Evolutionary conservation across 2,329 filamentous ascomycete species (phyloP), one percentile per base, ranked within the genome.

Genomic region (Colletotrichum camelliae): DNA sequence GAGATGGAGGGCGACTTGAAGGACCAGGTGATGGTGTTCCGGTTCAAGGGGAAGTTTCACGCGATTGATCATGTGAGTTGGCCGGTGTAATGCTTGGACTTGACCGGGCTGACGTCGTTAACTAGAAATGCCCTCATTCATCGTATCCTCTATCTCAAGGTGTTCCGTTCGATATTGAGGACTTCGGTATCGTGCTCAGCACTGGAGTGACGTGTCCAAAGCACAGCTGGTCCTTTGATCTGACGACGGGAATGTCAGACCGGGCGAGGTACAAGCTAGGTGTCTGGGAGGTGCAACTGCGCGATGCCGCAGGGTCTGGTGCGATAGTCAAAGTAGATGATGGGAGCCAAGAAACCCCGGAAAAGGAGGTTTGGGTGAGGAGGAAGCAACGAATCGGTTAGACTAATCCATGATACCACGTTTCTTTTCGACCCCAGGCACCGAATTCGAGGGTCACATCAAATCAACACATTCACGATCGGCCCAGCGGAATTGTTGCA

Each of bases 191-290:
- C 4, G 86, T 89, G 6, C 81, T 93, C 8, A 93, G 91, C 70
- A 88, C 91, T 0, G 93, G 92, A 0, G 84, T 95, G 5, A 89
- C 88, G 0, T 95, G 93, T 81, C 92, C 93, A 0, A 94, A 94
- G 77, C 93, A 94, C 77, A 90, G 87, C 6, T 95, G 93, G 93
- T 93, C 92, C 0, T 95, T 94, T 82, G 93, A 95, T 80, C 79
- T 94, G 4, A 90, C 91, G 68, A 90, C 92, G 0, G 93, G 93
- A 0, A 86, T 86, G 79, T 88, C 88, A 1, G 93, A 94, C 80
- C 88, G 92, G 0, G 92, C 89, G 1, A 89, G 83, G 61, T 94
- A 94, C 80, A 89, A 85, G 75, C 84, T 94, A 12, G 88, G 88
- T 27, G 83, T 93, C 0, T 94, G 92, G 92, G 92, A 94, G 77